Percentiles rank a stretch among this genome's conserved stretches.
These are phyloP conservation scores for Sordariomycetes sp. DNA, from an alignment of 2,329 filamentous ascomycete genomes.

Conservation along the genomic window DNA sequence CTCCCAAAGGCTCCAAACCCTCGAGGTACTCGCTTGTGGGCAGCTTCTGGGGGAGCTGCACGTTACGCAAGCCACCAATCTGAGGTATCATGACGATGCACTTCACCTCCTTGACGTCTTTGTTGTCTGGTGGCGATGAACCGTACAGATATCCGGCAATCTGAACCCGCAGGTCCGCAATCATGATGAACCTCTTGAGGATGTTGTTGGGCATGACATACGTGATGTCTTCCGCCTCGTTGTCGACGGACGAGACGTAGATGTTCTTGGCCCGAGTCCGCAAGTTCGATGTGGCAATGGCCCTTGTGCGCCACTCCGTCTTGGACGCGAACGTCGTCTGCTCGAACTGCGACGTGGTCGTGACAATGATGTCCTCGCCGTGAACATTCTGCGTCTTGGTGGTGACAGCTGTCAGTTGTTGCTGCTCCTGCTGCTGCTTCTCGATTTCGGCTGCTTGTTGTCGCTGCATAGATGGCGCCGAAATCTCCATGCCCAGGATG, in stretches of 20 bases:
- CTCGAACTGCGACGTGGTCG: constrained; percentile 95
- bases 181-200: constrained; percentile 94
- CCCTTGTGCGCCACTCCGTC: constrained; percentile 95
- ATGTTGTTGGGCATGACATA: constrained; percentile 99
- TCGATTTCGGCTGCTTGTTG: constrained; percentile 98
- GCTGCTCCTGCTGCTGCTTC: constrained; percentile 95
- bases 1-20: constrained; percentile 78
- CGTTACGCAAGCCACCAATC: constrained; percentile 84
- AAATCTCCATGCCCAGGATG: constrained; percentile 99
- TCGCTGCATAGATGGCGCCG: constrained; percentile 92
- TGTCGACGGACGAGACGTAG: constrained; percentile 94
- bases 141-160: constrained; percentile 95
- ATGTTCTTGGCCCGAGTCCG: constrained; percentile 95
- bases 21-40: constrained; percentile 88
- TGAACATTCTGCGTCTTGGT: constrained; percentile 97
- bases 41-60: constrained; percentile 81
- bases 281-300: constrained; percentile 92
- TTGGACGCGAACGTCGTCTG: constrained; percentile 97
- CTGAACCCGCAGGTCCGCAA: constrained; percentile 91
- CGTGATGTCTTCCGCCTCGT: constrained; percentile 81
- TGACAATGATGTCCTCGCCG: constrained; percentile 96
- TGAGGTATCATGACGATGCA: constrained; percentile 98
- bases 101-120: constrained; percentile 92
- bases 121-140: constrained; percentile 83
- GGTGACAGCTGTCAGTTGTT: constrained; percentile 91